These are phyloP conservation scores for Gossypium lobatum DNA, from an alignment of 441 rosid genomes.

Conservation along the genomic window DNA sequence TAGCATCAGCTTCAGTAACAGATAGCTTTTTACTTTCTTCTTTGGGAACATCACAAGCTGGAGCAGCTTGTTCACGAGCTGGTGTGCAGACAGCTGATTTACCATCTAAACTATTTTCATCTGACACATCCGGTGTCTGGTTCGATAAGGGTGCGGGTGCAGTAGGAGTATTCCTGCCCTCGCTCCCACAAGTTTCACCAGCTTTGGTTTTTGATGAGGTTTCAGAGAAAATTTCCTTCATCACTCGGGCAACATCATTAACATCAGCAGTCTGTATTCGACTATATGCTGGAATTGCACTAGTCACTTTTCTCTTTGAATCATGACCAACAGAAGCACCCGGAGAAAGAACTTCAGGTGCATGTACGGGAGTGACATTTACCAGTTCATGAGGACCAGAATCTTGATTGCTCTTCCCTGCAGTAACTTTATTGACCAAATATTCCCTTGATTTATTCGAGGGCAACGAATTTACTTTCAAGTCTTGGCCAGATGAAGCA, in stretches of 20 bases:
- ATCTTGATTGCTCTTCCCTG: slow-evolving; percentile 33
- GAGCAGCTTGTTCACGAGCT: slow-evolving; percentile 22
- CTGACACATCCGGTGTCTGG: slow-evolving; percentile 18
- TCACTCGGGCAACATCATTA: slow-evolving; percentile 76
- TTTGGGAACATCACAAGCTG: slow-evolving; percentile 18
- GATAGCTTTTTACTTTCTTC: slow-evolving; percentile 14
- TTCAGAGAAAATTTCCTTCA: slow-evolving; percentile 79
- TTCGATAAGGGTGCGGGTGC: slow-evolving; percentile 23
- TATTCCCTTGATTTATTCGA: slow-evolving; percentile 30
- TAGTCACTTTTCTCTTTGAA: slow-evolving; percentile 31
- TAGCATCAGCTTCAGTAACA: slow-evolving; percentile 1
- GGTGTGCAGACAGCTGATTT: slow-evolving; percentile 3
- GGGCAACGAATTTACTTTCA: slow-evolving; percentile 20
- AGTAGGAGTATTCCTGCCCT: slow-evolving; percentile 21
- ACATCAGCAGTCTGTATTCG: slow-evolving; percentile 61
- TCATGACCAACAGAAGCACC: slow-evolving; percentile 31
- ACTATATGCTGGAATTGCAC: slow-evolving; percentile 30
- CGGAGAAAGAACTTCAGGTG: slow-evolving; percentile 19
- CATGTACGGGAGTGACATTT: slow-evolving; percentile 29
- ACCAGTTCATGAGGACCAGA: slow-evolving; percentile 26
- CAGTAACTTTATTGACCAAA: slow-evolving; percentile 23
- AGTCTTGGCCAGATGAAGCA: slow-evolving; percentile 30
- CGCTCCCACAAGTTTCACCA: slow-evolving; percentile 37
- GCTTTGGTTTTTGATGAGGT: slow-evolving; percentile 45
- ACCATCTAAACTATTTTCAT: slow-evolving; percentile 21